Base-by-base conservation (phyloP, 768 basidiomycete genomes). In the Leccinum imitatum region DNA sequence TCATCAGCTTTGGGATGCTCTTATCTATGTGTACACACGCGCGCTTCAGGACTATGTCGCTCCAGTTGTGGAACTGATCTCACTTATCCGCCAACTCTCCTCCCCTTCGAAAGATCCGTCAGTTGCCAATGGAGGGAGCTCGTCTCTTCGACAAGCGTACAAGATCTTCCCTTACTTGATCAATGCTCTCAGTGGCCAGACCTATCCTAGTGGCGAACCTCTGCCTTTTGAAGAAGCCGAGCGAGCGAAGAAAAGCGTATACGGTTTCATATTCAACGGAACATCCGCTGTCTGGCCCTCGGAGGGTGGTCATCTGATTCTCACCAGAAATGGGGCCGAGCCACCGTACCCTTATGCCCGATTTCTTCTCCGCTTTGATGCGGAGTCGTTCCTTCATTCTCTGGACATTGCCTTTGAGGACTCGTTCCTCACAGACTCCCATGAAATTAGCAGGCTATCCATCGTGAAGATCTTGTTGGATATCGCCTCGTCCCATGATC, bases 321-420 rank as follows among this genome's bases (percentile, higher is more conserved):
- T 94, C 54, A 92, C 93, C 4, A 79, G 86, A 61, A 87, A 84
- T 9, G 87, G 87, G 1, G 72, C 80, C 11, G 93, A 95, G 69
- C 90, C 89, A 37, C 89, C 93, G 1, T 97, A 95, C 67, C 96
- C 95, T 2, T 97, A 98, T 65, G 84, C 89, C 27, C 87, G 90
- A 7, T 79, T 92, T 13, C 78, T 98, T 2, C 81, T 98, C 7
- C 84, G 81, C 7, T 96, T 95, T 69, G 95, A 98, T 69, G 83
- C 96, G 10, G 97, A 99, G 73, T 91, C 93, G 0, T 91, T 95
- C 71, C 84, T 99, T 10, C 94, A 99, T 71, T 86, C 91, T 2
- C 79, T 99, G 61, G 97, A 99, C 73, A 86, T 95, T 60, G 94
- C 92, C 1, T 96, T 98, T 65, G 97, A 99, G 72, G 95, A 98